Evolutionary conservation across 495 filamentous ascomycete species (phyloP).

Genomic region (Pseudevernia furfuracea): DNA sequence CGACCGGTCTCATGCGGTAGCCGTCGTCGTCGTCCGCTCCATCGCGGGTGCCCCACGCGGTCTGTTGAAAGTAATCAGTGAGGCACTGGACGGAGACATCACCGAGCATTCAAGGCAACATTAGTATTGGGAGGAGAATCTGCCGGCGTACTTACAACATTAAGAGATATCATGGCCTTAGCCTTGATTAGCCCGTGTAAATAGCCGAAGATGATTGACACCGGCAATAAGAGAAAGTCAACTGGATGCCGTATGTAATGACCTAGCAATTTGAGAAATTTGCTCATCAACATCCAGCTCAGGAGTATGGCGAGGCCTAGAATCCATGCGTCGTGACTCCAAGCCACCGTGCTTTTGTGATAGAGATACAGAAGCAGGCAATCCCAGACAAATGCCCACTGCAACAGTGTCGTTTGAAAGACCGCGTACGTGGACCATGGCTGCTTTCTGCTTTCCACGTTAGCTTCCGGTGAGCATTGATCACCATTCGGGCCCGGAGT

Average conservation of each 20-base stretch:
- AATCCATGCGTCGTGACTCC: conserved; percentile 36
- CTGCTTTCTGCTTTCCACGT: conserved; percentile 47
- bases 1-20: conserved; percentile 43
- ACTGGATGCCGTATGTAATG: conserved; percentile 64
- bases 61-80: conserved; percentile 32
- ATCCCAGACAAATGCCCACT: conserved; percentile 59
- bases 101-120: background rate
- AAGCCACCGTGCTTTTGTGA: conserved; percentile 39
- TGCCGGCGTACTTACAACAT: conserved; percentile 48
- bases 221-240: conserved; percentile 60
- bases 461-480: conserved; percentile 26
- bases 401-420: conserved; percentile 64
- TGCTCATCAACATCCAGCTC: conserved; percentile 61
- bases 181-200: conserved; percentile 72
- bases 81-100: conserved; percentile 2
- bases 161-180: conserved; percentile 61
- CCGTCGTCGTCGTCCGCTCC: conserved; percentile 51
- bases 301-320: conserved; percentile 45
- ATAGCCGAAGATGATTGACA: conserved; percentile 72
- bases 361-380: conserved; percentile 51
- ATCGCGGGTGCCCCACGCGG: conserved; percentile 52
- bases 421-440: conserved; percentile 72
- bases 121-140: background rate
- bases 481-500: background rate
- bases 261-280: conserved; percentile 67